Percentiles rank a stretch among this genome's conserved stretches.
phyloP scores from a whole-genome alignment of 129 eudicot genomes.

The Pulicaria dysenterica region DNA sequence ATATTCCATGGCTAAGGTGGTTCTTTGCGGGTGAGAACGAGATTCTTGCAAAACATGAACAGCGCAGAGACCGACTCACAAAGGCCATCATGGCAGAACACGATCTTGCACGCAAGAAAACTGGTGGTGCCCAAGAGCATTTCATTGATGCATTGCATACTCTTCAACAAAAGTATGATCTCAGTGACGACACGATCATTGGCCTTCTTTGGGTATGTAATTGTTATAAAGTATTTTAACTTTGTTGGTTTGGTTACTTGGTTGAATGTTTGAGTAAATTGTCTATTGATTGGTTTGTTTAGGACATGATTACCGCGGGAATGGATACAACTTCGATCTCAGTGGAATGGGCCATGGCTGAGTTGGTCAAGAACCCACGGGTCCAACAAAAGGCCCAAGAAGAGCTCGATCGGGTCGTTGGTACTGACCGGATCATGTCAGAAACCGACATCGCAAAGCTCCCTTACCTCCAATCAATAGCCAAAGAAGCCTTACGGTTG shows the following conservation, averaged over 20 bases:
- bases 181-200: slow-evolving; percentile 80
- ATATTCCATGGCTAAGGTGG: slow-evolving; percentile 69
- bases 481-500: slow-evolving; percentile 76
- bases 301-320: slow-evolving; percentile 96
- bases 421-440: slow-evolving; percentile 67
- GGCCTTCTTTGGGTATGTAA: slow-evolving; percentile 85
- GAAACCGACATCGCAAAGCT: slow-evolving; percentile 82
- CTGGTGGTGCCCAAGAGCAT: slow-evolving; percentile 68
- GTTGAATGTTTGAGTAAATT: slow-evolving; percentile 13
- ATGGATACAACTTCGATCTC: slow-evolving; percentile 87
- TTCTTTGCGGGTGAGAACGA: slow-evolving; percentile 54
- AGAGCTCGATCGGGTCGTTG: slow-evolving; percentile 85
- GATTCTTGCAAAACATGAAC: slow-evolving; percentile 46
- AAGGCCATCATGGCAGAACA: slow-evolving; percentile 83
- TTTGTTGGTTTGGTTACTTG: background rate
- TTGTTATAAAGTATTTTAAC: background rate
- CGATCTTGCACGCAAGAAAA: slow-evolving; percentile 55
- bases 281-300: slow-evolving; percentile 20
- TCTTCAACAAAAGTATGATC: slow-evolving; percentile 74
- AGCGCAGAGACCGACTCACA: slow-evolving; percentile 59
- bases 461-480: slow-evolving; percentile 78
- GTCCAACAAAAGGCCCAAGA: slow-evolving; percentile 89
- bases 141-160: slow-evolving; percentile 91
- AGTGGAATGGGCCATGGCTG: slow-evolving; percentile 91
- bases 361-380: slow-evolving; percentile 74